Base-by-base conservation (phyloP, 345 rosid genomes). In the Punica granatum region DNA sequence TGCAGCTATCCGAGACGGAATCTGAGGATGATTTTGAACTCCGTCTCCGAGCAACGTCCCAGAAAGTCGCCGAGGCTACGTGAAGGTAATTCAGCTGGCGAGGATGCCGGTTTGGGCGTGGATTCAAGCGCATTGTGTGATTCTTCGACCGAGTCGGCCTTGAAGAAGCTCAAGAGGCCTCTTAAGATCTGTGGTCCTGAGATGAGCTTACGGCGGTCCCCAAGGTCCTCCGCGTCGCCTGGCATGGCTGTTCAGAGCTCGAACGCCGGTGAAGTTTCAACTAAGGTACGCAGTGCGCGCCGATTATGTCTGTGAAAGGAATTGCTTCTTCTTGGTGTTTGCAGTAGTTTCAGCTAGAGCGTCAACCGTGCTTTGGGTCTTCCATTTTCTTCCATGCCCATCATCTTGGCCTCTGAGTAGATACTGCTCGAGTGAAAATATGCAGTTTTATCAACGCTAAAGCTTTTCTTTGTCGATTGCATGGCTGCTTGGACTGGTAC, bases 41-140 rank as follows among this genome's bases (percentile, higher is more conserved):
- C 43, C 14, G 28, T 39, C 32, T 37, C 66, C 14, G 66, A 39
- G 33, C 16, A 25, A 30, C 23, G 30, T 39, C 42, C 32, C 26
- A 41, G 71, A n/a, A 68, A 23, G 65, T 68, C 25, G 28, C n/a
- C 58, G 31, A 60, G 65, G 71, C 56, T 63, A 23, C 21, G 25
- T 15, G 26, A n/a, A 37, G 43, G 32, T 9, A 15, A 39, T 63
- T 6, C 18, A 13, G 48, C 65, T 21, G 26, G 43, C 13, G 44
- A 35, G 26, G 31, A 33, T 28, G 12, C 46, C 46, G 37, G 18
- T 63, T 13, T 21, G 32, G 66, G 19, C 46, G 19, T 63, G 46
- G 9, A 10, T 63, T 25, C 33, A 23, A 39, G 30, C 48, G 43
- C 49, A 37, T 63, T 63, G 11, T 42, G 32, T 23, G 33, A 42